Percentiles rank a stretch among this genome's conserved stretches.
Evolutionary conservation across 805 yeast genomes (phyloP).

Genomic region (Spathaspora girioi): DNA sequence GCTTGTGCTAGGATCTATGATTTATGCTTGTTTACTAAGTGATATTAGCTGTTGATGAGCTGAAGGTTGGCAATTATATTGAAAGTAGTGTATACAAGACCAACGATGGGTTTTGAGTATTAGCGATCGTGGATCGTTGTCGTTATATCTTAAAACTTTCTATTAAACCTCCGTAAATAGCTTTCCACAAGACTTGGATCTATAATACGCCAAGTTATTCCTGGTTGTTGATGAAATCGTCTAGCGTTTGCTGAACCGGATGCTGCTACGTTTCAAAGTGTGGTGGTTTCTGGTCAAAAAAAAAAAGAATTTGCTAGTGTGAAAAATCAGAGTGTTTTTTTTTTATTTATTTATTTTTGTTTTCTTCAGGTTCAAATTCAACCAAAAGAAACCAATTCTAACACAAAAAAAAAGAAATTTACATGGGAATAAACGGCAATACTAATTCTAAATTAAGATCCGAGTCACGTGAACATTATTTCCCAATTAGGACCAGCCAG

Average conservation of each 20-base stretch:
- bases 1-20: background rate
- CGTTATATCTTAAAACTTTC: background rate
- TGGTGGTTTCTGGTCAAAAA: background rate
- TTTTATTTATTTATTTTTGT: background rate
- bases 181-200: background rate
- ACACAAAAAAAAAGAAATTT: background rate
- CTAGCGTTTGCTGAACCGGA: background rate
- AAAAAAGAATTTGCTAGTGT: background rate
- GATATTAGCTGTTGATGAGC: background rate
- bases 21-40: too few species aligned
- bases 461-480: background rate
- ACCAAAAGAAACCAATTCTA: background rate
- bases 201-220: background rate
- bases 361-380: background rate
- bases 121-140: background rate
- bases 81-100: background rate
- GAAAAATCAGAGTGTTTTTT: background rate
- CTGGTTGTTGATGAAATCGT: background rate
- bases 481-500: background rate
- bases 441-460: background rate
- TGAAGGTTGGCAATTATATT: background rate
- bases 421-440: background rate
- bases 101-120: background rate
- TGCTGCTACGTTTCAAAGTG: background rate
- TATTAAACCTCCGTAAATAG: background rate